Conservation (phyloP, 441 rosid genomes). For the Erodium moschatum region DNA sequence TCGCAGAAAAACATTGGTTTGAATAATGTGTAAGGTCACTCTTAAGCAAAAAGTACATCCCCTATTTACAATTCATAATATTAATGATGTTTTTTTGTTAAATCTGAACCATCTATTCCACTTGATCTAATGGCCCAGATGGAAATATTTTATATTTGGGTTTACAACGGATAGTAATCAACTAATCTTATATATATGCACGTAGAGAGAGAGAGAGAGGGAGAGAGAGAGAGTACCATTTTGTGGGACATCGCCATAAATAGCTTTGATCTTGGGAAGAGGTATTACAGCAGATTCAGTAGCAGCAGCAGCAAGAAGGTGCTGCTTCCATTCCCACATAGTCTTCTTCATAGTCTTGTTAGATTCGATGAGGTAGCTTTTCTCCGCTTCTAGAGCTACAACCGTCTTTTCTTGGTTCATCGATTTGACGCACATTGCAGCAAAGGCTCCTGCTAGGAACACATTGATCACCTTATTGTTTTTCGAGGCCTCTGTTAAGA, state of each 20-base stretch:
- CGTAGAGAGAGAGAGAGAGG: too few species aligned
- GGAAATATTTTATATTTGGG: too few species aligned
- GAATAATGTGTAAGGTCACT: too few species aligned
- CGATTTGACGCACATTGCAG: conserved; percentile 17
- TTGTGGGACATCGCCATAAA: neutral
- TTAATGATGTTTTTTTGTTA: too few species aligned
- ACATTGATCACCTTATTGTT: conserved; percentile 14
- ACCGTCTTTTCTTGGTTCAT: conserved; percentile 18
- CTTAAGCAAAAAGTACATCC: too few species aligned
- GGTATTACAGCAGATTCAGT: conserved; percentile 10
- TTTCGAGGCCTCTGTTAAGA: conserved; percentile 1
- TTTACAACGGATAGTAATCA: neutral
- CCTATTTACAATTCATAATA: too few species aligned
- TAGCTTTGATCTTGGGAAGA: neutral
- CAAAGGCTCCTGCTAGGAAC: conserved; percentile 17
- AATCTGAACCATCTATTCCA: too few species aligned
- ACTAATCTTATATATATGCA: neutral
- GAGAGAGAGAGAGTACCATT: neutral
- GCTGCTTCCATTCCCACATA: conserved; percentile 27
- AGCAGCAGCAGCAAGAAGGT: conserved; percentile 19
- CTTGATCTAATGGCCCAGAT: too few species aligned
- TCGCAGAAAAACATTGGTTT: too few species aligned
- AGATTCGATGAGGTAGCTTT: conserved; percentile 15
- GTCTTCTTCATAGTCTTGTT: conserved; percentile 22
- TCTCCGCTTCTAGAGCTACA: conserved; percentile 19